Evolutionary conservation across 2,329 filamentous ascomycete genomes (phyloP).

Genomic region (Aaosphaeria arxii): DNA sequence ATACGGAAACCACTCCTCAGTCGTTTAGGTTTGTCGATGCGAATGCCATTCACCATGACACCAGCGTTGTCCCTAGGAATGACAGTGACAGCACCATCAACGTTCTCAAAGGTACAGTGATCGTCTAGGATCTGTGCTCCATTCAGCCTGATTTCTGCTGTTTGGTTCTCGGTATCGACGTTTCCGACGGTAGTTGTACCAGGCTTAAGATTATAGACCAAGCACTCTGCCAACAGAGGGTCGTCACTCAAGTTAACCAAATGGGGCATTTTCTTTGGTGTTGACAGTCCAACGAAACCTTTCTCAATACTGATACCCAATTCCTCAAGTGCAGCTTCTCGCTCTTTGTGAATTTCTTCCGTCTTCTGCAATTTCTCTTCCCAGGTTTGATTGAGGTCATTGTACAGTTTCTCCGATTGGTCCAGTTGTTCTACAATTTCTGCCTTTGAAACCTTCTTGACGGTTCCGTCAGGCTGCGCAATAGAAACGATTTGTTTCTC

Average conservation of each 20-base stretch:
- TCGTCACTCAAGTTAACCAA: conserved; percentile 84
- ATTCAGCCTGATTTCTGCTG: conserved; percentile 88
- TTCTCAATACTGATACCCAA: conserved; percentile 99
- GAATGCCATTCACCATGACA: conserved; percentile 95
- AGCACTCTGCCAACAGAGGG: conserved; percentile 87
- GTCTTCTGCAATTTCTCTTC: conserved; percentile 94
- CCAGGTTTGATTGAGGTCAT: conserved; percentile 97
- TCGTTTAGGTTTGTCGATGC: conserved; percentile 80
- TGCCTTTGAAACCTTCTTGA: conserved; percentile 96
- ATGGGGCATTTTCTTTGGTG: conserved; percentile 99
- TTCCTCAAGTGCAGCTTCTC: conserved; percentile 91
- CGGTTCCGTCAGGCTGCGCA: conserved; percentile 74
- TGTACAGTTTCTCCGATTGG: conserved; percentile 93
- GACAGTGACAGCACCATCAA: conserved; percentile 88
- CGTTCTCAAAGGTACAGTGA: conserved; percentile 91
- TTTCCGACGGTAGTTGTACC: conserved; percentile 93
- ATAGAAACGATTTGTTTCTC: conserved; percentile 97
- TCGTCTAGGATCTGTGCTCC: conserved; percentile 89
- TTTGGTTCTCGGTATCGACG: conserved; percentile 72
- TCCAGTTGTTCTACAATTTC: conserved; percentile 96
- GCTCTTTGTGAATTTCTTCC: conserved; percentile 95
- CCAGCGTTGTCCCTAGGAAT: conserved; percentile 87
- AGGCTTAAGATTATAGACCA: conserved; percentile 97
- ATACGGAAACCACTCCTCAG: conserved; percentile 91
- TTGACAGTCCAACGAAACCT: conserved; percentile 90